Percentiles rank a stretch among this genome's conserved stretches.
phyloP scores from a whole-genome alignment of 2,329 filamentous ascomycete genomes.

The Acrocalymma vagum region DNA sequence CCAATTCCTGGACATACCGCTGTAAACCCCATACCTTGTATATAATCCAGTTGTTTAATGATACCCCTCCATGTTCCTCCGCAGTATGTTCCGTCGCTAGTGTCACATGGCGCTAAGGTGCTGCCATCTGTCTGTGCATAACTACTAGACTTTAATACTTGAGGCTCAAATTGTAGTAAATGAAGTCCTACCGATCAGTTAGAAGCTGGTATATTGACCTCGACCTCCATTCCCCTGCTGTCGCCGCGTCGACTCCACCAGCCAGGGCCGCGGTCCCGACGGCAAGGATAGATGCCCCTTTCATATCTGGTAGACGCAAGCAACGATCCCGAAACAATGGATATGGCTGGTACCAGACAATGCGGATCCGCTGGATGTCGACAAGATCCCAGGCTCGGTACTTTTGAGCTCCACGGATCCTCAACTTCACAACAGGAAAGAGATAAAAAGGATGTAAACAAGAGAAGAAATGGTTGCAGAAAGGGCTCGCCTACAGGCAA shows the following conservation, averaged over 20 bases:
- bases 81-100: conserved; percentile 48
- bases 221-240: conserved; percentile 47
- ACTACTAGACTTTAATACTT: conserved; percentile 15
- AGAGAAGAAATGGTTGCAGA: too few species aligned
- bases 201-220: conserved; percentile 54
- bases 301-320: too few species aligned
- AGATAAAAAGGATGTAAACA: too few species aligned
- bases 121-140: conserved; percentile 51
- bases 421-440: too few species aligned
- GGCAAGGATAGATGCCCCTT: too few species aligned
- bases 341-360: too few species aligned
- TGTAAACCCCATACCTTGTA: conserved; percentile 58
- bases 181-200: conserved; percentile 34
- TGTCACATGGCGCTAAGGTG: conserved; percentile 49
- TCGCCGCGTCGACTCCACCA: conserved; percentile 23
- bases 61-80: conserved; percentile 57
- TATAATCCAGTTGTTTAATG: conserved; percentile 55
- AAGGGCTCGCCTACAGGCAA: too few species aligned
- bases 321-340: too few species aligned
- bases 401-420: too few species aligned
- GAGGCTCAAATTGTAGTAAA: not conserved
- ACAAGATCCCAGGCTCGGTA: too few species aligned
- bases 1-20: conserved; percentile 32
- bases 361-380: too few species aligned
- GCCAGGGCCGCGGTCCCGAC: too few species aligned